A percentile compares a stretch with the other conserved stretches of the same genome.
Conservation (phyloP, 495 filamentous ascomycete species). For the Aspergillus avenaceus region DNA sequence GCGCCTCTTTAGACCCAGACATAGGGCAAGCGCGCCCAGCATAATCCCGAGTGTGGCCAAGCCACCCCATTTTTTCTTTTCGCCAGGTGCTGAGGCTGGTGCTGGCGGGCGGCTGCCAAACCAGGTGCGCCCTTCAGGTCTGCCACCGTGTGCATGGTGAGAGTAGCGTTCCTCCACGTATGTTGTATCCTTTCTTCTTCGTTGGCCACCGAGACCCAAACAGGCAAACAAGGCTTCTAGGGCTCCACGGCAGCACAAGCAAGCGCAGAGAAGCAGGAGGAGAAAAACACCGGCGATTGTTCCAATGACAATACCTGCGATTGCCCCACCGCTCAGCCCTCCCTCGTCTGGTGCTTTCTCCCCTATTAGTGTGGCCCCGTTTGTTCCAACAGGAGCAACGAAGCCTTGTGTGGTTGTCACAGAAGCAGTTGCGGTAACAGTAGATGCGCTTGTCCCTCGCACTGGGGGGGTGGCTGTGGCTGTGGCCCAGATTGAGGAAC, state of each 20-base stretch:
- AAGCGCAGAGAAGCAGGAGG: slow-evolving; percentile 69
- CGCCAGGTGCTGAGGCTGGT: slow-evolving; percentile 33
- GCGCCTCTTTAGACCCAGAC: slow-evolving; percentile 71
- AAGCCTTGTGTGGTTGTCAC: slow-evolving; percentile 58
- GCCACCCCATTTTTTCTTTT: slow-evolving; percentile 56
- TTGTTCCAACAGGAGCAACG: slow-evolving; percentile 52
- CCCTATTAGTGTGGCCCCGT: slow-evolving; percentile 43
- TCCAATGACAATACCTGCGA: slow-evolving; percentile 93
- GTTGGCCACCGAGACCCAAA: slow-evolving; percentile 55
- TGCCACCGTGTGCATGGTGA: slow-evolving; percentile 38
- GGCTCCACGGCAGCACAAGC: slow-evolving; percentile 63
- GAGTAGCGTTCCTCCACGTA: slow-evolving; percentile 70
- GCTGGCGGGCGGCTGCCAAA: slow-evolving; percentile 57
- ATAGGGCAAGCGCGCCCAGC: slow-evolving; percentile 61
- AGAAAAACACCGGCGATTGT: slow-evolving; percentile 71
- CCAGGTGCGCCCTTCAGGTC: slow-evolving; percentile 62
- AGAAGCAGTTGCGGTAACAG: slow-evolving; percentile 50
- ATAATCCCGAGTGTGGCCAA: slow-evolving; percentile 55
- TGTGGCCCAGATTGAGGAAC: slow-evolving; percentile 35
- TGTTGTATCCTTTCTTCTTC: slow-evolving; percentile 49
- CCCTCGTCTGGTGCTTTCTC: slow-evolving; percentile 37
- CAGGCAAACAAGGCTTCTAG: slow-evolving; percentile 61
- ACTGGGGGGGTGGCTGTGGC: slow-evolving; percentile 52
- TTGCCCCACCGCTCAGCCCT: slow-evolving; percentile 75
- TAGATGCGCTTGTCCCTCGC: slow-evolving; percentile 64